These are phyloP conservation scores for Fonsecaea monophora DNA, from an alignment of 2,329 filamentous ascomycete species.

Conservation along the genomic window DNA sequence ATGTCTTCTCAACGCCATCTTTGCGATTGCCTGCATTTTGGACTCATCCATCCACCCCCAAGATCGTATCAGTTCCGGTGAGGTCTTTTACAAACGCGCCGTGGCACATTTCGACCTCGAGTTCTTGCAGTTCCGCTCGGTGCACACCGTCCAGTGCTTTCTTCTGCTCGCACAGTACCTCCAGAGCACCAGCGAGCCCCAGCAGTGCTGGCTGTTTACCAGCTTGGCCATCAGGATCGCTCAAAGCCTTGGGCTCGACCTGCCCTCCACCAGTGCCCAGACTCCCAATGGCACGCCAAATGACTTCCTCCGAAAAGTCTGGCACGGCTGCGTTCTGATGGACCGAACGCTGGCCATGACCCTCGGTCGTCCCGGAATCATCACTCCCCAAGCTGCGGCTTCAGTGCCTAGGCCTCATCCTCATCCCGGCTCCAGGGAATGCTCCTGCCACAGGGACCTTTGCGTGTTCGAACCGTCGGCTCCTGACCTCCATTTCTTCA, in stretches of 20 bases:
- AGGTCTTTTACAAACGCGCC: conserved; percentile 53
- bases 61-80: conserved; percentile 51
- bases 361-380: conserved; percentile 26
- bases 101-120: conserved; percentile 53
- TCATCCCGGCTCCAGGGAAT: conserved; percentile 9
- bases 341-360: conserved; percentile 39
- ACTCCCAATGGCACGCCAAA: conserved; percentile 41
- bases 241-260: conserved; percentile 55
- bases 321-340: conserved; percentile 50
- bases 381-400: conserved; percentile 25
- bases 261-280: conserved; percentile 48
- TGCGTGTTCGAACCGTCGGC: conserved; percentile 4
- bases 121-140: conserved; percentile 48
- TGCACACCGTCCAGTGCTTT: conserved; percentile 56
- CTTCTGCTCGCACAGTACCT: conserved; percentile 58
- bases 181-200: conserved; percentile 57
- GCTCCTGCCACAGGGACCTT: conserved; percentile 2
- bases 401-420: conserved; percentile 21
- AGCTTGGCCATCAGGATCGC: conserved; percentile 57
- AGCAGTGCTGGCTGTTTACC: conserved; percentile 60
- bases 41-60: conserved; percentile 50
- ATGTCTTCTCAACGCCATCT: conserved; percentile 55
- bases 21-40: conserved; percentile 56
- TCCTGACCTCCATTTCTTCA: conserved; percentile 26
- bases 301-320: conserved; percentile 41